Conservation (phyloP, 352 stramenopile genomes). For the Phytophthora litchii region DNA sequence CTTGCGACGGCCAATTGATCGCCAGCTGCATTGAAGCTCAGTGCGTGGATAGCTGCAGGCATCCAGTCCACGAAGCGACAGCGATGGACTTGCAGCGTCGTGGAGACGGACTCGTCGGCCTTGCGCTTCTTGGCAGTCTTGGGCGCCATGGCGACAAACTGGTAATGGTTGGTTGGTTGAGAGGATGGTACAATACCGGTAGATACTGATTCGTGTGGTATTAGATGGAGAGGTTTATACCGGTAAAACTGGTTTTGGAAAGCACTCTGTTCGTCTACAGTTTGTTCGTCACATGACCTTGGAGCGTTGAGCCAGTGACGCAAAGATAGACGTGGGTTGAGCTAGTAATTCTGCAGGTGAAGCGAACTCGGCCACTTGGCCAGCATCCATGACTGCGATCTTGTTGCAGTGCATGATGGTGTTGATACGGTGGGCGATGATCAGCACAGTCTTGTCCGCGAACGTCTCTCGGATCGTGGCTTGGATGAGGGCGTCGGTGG, state of each 20-base stretch:
- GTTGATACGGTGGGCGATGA: slow-evolving; percentile 95
- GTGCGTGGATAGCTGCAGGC: slow-evolving; percentile 67
- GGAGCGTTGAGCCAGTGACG: slow-evolving; percentile 30
- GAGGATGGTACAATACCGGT: neutral
- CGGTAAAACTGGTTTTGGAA: too few species aligned
- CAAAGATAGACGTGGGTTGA: slow-evolving; percentile 36
- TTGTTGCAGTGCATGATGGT: slow-evolving; percentile 54
- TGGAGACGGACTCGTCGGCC: slow-evolving; percentile 14
- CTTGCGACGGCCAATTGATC: slow-evolving; percentile 77
- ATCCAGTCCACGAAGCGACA: slow-evolving; percentile 89
- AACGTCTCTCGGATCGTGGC: slow-evolving; percentile 69
- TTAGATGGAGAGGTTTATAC: too few species aligned
- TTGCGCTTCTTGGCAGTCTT: slow-evolving; percentile 68
- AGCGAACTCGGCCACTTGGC: slow-evolving; percentile 84
- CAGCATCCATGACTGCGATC: slow-evolving; percentile 52
- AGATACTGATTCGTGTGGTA: neutral
- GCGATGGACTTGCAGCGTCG: slow-evolving; percentile 68
- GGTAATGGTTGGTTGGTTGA: slow-evolving; percentile 23
- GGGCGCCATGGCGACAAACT: slow-evolving; percentile 15
- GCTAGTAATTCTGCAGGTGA: slow-evolving; percentile 67
- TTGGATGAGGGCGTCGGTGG: slow-evolving; percentile 89
- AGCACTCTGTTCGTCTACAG: too few species aligned
- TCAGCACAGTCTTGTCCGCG: slow-evolving; percentile 88
- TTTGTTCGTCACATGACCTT: neutral
- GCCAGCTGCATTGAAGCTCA: slow-evolving; percentile 62